Conservation (phyloP, 164 flowering plant species). For the Nelumbo lutea region DNA sequence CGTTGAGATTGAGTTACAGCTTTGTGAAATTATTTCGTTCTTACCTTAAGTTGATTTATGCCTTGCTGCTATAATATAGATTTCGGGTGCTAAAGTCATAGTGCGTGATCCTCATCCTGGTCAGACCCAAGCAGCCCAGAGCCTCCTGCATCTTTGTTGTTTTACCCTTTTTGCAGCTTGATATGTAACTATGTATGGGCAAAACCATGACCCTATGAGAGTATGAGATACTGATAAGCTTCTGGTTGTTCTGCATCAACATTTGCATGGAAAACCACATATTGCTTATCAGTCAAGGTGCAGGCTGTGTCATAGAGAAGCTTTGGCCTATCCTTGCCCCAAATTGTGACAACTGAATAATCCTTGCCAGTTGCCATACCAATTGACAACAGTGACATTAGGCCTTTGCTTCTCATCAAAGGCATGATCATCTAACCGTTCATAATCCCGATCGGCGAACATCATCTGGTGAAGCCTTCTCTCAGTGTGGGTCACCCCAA, state of each 20-base stretch:
- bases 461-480: slow-evolving; percentile 93
- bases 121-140: no score
- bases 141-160: no score
- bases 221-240: slow-evolving; percentile 58
- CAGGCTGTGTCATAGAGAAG: slow-evolving; percentile 83
- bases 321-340: slow-evolving; percentile 80
- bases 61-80: no score
- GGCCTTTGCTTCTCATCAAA: slow-evolving; percentile 51
- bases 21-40: no score
- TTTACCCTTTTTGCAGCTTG: no score
- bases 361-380: slow-evolving; percentile 71
- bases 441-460: slow-evolving; percentile 50
- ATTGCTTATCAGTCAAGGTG: slow-evolving; percentile 91
- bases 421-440: slow-evolving; percentile 29
- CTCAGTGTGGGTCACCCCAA: slow-evolving; percentile 56
- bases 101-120: no score
- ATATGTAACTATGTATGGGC: no score
- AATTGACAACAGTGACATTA: slow-evolving; percentile 59
- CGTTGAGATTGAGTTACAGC: no score
- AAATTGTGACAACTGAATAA: slow-evolving; percentile 73
- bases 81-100: no score
- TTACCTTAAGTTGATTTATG: no score
- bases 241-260: slow-evolving; percentile 68
- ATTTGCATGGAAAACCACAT: slow-evolving; percentile 86
- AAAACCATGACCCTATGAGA: slow-evolving; percentile 25